These are phyloP conservation scores for Mortierella sp. DNA, from an alignment of 371 early-diverging fungal genomes.

Conservation along the genomic window DNA sequence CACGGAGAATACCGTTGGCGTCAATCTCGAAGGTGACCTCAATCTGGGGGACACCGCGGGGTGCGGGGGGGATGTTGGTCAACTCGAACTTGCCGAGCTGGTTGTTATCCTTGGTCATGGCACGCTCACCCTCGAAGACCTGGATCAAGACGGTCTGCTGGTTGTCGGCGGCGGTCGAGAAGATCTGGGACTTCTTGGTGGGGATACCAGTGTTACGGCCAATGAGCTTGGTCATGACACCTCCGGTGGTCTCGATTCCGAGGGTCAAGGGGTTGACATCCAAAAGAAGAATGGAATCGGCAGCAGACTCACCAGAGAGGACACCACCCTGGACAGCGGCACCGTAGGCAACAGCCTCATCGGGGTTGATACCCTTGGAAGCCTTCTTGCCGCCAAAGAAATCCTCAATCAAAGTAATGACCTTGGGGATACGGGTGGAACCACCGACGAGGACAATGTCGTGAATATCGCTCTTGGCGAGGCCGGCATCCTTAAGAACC, in stretches of 20 bases:
- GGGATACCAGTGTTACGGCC: conserved; percentile 98
- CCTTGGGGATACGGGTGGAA: conserved; percentile 99
- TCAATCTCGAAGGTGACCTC: conserved; percentile 98
- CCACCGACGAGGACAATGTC: conserved; percentile 99
- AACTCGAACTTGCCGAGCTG: conserved; percentile 97
- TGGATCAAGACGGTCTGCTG: conserved; percentile 98
- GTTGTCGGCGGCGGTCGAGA: conserved; percentile 99
- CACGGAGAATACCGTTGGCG: conserved; percentile 98
- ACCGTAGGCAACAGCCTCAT: conserved; percentile 99
- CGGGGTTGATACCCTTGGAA: conserved; percentile 97
- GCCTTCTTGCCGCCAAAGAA: conserved; percentile 96
- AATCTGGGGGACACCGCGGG: conserved; percentile 92
- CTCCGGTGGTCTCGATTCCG: conserved; percentile 97
- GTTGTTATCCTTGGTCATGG: conserved; percentile 97
- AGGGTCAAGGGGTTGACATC: conserved; percentile 99
- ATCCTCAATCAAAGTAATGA: conserved; percentile 93
- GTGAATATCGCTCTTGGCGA: conserved; percentile 90
- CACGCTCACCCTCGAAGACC: conserved; percentile 99
- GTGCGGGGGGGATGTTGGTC: conserved; percentile 86
- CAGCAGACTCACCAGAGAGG: conserved; percentile 80
- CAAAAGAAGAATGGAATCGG: conserved; percentile 80
- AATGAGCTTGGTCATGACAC: conserved; percentile 97
- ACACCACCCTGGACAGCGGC: conserved; percentile 99
- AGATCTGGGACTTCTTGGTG: conserved; percentile 98
- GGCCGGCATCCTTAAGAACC: conserved; percentile 97